These are phyloP conservation scores for Parsonsia alboflavescens DNA, from an alignment of 257 asterid species.

Conservation along the genomic window DNA sequence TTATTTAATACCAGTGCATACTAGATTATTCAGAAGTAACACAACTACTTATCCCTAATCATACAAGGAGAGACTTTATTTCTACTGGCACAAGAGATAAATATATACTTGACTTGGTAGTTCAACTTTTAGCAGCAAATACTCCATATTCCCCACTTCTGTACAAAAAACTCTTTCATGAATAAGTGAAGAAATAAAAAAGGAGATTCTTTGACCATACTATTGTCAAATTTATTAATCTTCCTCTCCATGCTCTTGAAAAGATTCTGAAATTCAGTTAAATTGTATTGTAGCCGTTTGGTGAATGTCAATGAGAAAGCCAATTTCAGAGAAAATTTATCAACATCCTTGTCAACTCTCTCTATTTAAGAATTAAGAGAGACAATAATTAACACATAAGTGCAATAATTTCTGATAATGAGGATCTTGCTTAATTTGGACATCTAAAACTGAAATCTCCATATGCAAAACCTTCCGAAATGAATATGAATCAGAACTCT, in stretches of 20 bases:
- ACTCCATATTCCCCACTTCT: not conserved
- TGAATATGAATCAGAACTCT: not conserved
- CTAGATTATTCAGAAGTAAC: not conserved
- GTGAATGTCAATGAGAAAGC: not conserved
- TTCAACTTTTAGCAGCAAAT: not conserved
- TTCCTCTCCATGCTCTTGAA: not conserved
- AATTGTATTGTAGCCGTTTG: not conserved
- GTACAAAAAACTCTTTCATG: not conserved
- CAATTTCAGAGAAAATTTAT: not conserved
- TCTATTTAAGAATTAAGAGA: not conserved
- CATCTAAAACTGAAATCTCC: not conserved
- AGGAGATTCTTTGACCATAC: not conserved
- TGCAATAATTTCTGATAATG: not conserved
- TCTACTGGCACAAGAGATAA: not conserved
- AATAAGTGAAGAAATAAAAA: not conserved
- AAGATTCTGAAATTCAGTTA: not conserved
- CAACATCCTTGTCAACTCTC: not conserved
- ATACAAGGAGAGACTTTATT: not conserved
- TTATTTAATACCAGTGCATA: not conserved
- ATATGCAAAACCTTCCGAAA: not conserved
- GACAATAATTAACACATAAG: not conserved
- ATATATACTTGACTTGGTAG: not conserved
- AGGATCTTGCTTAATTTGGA: not conserved
- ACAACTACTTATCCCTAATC: no score
- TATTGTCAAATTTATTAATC: not conserved